Percentiles rank a stretch among this genome's conserved stretches.
Conservation (phyloP, 108 stramenopile genomes). For the Seminavis robusta region DNA sequence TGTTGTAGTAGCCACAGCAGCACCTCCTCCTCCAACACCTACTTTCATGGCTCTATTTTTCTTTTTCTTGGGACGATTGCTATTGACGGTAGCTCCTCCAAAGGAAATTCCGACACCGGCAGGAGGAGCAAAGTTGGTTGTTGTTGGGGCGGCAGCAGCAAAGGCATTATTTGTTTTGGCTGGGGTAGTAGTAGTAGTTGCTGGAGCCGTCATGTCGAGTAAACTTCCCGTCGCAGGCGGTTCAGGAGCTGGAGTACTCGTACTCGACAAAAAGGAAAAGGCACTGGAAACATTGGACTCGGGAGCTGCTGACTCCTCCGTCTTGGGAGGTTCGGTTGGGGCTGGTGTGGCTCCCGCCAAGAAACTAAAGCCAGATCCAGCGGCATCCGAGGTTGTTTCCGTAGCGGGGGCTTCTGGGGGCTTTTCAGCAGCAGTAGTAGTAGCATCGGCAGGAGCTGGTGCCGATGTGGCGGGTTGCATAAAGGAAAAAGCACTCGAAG, state of each 20-base stretch:
- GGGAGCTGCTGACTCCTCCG: neutral
- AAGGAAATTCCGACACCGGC: constrained; percentile 33
- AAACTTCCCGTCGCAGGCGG: neutral
- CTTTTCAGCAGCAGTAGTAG: constrained; percentile 3
- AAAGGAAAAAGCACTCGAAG: constrained; percentile 2
- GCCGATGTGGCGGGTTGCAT: constrained; percentile 3
- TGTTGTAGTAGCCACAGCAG: neutral
- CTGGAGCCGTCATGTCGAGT: neutral
- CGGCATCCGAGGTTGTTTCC: neutral
- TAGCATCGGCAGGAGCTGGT: constrained; percentile 1
- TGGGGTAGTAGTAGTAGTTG: neutral
- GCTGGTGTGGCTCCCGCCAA: constrained; percentile 6
- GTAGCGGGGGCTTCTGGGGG: neutral
- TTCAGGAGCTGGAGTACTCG: constrained; percentile 3
- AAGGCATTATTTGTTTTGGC: neutral
- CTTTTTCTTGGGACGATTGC: constrained; percentile 32
- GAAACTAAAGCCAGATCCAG: constrained; percentile 16
- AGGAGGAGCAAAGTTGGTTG: constrained; percentile 5
- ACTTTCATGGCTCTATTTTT: constrained; percentile 24
- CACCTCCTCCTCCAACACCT: constrained; percentile 10
- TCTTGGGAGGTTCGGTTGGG: neutral
- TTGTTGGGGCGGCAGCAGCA: neutral
- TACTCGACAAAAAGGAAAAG: neutral
- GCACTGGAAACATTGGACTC: constrained; percentile 2
- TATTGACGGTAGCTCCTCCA: constrained; percentile 21